A percentile compares a stretch with the other conserved stretches of the same genome.
Conservation (phyloP, 208 protist genomes). For the Crithidia fasciculata region DNA sequence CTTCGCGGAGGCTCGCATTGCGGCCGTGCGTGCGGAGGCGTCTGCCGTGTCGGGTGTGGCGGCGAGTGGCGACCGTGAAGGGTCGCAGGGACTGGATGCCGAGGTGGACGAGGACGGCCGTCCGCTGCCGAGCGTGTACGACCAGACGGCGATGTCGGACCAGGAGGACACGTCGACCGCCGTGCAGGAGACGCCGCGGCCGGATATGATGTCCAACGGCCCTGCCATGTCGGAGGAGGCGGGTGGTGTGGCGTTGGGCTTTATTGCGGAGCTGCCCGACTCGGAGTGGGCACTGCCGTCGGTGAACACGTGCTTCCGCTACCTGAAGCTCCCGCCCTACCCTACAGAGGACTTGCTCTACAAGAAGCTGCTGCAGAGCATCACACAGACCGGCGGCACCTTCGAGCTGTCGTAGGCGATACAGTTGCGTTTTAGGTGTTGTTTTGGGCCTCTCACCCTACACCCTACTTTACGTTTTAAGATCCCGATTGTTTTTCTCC, state of each 20-base stretch:
- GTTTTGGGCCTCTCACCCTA: background rate
- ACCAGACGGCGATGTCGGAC: conserved; percentile 18
- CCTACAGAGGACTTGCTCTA: conserved; percentile 84
- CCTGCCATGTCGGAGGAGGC: conserved; percentile 21
- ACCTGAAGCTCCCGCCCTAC: conserved; percentile 91
- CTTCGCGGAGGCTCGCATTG: conserved; percentile 38
- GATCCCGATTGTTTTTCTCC: conserved; percentile 3
- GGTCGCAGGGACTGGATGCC: conserved; percentile 18
- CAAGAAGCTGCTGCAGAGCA: conserved; percentile 83
- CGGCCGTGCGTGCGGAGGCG: conserved; percentile 20
- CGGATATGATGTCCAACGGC: background rate
- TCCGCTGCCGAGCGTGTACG: conserved; percentile 9
- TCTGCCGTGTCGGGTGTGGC: background rate
- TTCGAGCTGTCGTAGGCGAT: conserved; percentile 84
- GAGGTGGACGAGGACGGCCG: conserved; percentile 31
- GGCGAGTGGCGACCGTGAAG: background rate
- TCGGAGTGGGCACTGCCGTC: conserved; percentile 85
- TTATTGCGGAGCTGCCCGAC: conserved; percentile 30
- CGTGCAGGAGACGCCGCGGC: conserved; percentile 11
- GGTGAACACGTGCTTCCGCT: conserved; percentile 93
- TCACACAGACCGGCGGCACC: conserved; percentile 75
- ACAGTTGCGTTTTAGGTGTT: background rate
- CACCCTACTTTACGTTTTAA: too few relatives aligned
- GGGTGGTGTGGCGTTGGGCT: background rate
- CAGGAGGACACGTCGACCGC: conserved; percentile 23